phyloP scores from a whole-genome alignment of 306 rosid species.

The Ormosia emarginata region DNA sequence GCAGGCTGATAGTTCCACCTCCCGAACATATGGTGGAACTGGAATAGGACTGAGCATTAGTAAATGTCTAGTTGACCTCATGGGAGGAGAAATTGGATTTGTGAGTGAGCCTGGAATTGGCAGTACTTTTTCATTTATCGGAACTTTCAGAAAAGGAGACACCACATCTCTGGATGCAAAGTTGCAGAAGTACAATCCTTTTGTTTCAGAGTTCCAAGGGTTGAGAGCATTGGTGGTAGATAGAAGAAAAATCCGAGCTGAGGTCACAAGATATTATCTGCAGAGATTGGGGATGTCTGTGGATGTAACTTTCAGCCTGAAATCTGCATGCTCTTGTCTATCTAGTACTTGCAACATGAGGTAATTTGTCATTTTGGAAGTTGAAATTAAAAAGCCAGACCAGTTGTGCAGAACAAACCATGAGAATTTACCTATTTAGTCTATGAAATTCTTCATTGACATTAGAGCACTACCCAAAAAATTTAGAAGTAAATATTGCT shows the following conservation, averaged over 20 bases:
- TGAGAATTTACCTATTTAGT: neutral
- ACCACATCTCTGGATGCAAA: conserved; percentile 39
- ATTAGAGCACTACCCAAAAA: neutral
- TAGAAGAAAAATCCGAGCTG: conserved; percentile 63
- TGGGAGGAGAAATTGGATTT: conserved; percentile 96
- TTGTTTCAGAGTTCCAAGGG: conserved; percentile 53
- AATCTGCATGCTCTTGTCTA: conserved; percentile 51
- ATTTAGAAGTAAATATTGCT: neutral
- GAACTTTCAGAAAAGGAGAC: conserved; percentile 65
- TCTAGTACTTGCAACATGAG: conserved; percentile 47
- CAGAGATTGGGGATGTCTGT: conserved; percentile 79
- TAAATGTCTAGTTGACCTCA: conserved; percentile 81
- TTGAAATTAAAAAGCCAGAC: neutral
- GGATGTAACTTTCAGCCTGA: conserved; percentile 50
- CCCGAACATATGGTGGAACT: conserved; percentile 92
- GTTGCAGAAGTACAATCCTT: conserved; percentile 48
- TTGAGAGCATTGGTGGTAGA: conserved; percentile 73
- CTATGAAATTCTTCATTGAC: neutral
- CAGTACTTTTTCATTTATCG: conserved; percentile 86
- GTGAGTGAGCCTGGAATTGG: conserved; percentile 80
- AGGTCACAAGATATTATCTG: conserved; percentile 76
- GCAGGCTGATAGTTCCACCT: conserved; percentile 98
- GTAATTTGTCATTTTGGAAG: conserved; percentile 31
- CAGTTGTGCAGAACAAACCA: neutral
- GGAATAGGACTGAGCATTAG: conserved; percentile 98